These are phyloP conservation scores for Bipolaris cookei DNA, from an alignment of 2,329 filamentous ascomycete genomes.

Conservation along the genomic window DNA sequence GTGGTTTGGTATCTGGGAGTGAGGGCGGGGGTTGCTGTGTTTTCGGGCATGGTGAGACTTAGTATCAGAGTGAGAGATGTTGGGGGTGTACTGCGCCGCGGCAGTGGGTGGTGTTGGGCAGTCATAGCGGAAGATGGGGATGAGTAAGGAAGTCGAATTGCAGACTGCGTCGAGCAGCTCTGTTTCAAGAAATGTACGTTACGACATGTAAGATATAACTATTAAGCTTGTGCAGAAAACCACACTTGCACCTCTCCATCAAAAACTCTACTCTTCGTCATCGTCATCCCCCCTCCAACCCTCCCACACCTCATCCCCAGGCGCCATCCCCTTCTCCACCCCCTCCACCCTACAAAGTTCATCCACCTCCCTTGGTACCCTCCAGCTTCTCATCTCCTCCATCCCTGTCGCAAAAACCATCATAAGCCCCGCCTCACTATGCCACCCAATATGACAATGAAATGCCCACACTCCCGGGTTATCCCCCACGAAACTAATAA, in stretches of 20 bases:
- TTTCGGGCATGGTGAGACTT: not conserved
- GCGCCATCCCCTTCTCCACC: slow-evolving; percentile 52
- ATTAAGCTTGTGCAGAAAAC: not conserved
- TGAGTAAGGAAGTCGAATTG: not conserved
- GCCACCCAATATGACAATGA: slow-evolving; percentile 79
- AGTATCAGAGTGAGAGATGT: not conserved
- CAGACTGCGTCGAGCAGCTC: not conserved
- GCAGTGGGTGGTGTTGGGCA: not conserved
- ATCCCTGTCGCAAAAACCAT: slow-evolving; percentile 65
- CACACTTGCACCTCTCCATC: too few species aligned
- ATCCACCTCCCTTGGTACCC: slow-evolving; percentile 55
- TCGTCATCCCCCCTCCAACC: slow-evolving; percentile 30
- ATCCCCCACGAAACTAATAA: slow-evolving; percentile 65
- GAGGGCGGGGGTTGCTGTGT: slow-evolving; percentile 3
- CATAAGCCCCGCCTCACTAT: slow-evolving; percentile 42
- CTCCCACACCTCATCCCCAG: slow-evolving; percentile 58
- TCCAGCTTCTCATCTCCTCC: slow-evolving; percentile 53
- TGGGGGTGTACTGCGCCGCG: not conserved
- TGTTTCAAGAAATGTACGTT: slow-evolving; percentile 5
- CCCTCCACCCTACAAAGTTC: slow-evolving; percentile 57
- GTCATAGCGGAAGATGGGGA: not conserved
- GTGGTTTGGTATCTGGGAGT: slow-evolving; percentile 79
- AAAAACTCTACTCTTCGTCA: not conserved
- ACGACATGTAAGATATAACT: slow-evolving; percentile 2
- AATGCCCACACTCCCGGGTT: slow-evolving; percentile 68